Base-by-base conservation (phyloP, 2,329 filamentous ascomycete genomes). In the Fusarium piperis region DNA sequence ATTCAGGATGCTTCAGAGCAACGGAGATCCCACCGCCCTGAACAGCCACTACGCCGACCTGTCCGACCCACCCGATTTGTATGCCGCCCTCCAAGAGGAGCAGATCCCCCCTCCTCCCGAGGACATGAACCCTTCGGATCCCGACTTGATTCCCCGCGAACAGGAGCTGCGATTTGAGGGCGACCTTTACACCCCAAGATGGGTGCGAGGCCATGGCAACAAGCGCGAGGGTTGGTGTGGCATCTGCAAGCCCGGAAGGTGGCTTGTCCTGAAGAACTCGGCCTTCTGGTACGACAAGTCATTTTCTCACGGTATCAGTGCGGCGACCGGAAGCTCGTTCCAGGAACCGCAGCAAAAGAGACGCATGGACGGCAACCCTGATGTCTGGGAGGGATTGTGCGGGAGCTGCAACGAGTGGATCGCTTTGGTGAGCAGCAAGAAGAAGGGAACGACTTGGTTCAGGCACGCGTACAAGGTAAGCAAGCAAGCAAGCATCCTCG, bases 251-350 rank as follows among this genome's bases (percentile, higher is more conserved):
- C 92, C 93, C 3, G 93, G 93, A 3, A 87, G 93, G 56, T 97
- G 94, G 94, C 88, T 95, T 60, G 93, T 95, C 16, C 85, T 97
- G 65, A 97, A 96, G 84, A 96, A 97, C 82, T 95, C 92, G 62
- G 94, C 94, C 8, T 97, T 94, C 80, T 97, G 94, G 94, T 97
- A 97, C 81, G 94, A 97, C 84, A 95, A 96, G 85, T 93, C 92
- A 64, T 97, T 96, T 80, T 94, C 92, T 3, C 94, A 97, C 78
- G 94, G 94, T 56, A 94, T 97, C 79, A 94, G 92, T 78, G 93
- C 93, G 30, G 91, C 92, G 5, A 95, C 93, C 0, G 93, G 94
- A 26, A 91, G 88, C 70, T 89, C 91, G 4, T 95, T 96, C 82
- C 90, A 93, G 78, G 90, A 92, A 73, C 94, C 94, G 3, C 89